A percentile compares a stretch with the other conserved stretches of the same genome.
These are phyloP conservation scores for Dinochytrium kinnereticum DNA, from an alignment of 371 early-diverging fungal genomes.

Conservation along the genomic window DNA sequence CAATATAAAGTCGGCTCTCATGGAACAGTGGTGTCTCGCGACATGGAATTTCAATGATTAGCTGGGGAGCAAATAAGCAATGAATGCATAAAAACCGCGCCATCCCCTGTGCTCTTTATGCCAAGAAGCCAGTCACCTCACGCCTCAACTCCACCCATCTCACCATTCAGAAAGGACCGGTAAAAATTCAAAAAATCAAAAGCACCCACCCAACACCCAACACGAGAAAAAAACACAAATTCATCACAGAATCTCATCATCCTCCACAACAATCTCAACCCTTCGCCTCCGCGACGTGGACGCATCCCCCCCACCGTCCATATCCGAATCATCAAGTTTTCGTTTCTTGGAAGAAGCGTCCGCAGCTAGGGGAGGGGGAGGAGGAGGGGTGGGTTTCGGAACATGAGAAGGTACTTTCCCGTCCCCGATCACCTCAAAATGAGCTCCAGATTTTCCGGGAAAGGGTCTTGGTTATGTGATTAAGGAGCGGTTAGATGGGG, in stretches of 20 bases:
- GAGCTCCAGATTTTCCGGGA: too few relatives aligned
- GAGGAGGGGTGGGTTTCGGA: neutral
- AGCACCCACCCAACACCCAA: neutral
- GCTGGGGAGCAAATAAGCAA: too few relatives aligned
- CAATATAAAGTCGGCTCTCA: too few relatives aligned
- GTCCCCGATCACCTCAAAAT: constrained; percentile 5
- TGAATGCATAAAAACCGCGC: too few relatives aligned
- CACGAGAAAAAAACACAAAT: neutral
- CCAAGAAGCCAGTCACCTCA: too few relatives aligned
- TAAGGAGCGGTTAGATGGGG: neutral
- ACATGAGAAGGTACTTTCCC: neutral
- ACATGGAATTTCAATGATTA: too few relatives aligned
- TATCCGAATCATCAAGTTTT: neutral
- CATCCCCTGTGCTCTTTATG: too few relatives aligned
- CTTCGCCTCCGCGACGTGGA: neutral
- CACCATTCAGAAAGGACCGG: too few relatives aligned
- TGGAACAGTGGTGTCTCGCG: too few relatives aligned
- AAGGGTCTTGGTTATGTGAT: neutral
- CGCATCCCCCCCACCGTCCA: neutral
- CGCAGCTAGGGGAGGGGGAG: neutral
- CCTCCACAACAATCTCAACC: neutral
- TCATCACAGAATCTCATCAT: constrained; percentile 3
- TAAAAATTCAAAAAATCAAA: neutral
- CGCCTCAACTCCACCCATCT: too few relatives aligned
- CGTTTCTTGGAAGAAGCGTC: neutral